A percentile compares a stretch with the other conserved stretches of the same genome.
These are phyloP conservation scores for Leccinum pellstonianum DNA, from an alignment of 768 basidiomycete genomes.

Conservation along the genomic window DNA sequence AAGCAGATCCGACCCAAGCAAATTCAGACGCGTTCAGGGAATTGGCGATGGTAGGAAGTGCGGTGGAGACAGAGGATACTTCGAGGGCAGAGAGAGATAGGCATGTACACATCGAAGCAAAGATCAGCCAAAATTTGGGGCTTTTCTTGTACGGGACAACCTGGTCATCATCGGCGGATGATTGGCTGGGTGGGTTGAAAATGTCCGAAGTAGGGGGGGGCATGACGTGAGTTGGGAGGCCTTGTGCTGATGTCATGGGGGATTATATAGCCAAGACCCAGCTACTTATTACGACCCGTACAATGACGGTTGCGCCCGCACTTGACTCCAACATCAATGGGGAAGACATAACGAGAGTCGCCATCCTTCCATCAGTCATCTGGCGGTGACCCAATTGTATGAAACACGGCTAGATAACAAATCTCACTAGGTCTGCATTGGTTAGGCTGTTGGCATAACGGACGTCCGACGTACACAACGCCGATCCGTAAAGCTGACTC, in stretches of 20 bases:
- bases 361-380: not conserved
- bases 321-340: not conserved
- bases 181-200: not conserved
- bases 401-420: not conserved
- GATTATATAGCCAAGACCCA: not conserved
- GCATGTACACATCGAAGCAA: slow-evolving; percentile 27
- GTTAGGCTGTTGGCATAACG: not conserved
- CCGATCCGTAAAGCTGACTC: no score
- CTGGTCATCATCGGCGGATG: not conserved
- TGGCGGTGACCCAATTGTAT: not conserved
- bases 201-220: not conserved
- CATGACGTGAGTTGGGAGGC: not conserved
- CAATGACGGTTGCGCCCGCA: not conserved
- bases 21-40: slow-evolving; percentile 39
- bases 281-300: not conserved
- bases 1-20: slow-evolving; percentile 47
- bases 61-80: slow-evolving; percentile 35
- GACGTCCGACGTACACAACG: no score
- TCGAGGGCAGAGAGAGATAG: slow-evolving; percentile 36
- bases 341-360: not conserved
- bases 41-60: slow-evolving; percentile 42
- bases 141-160: not conserved
- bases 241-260: not conserved
- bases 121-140: slow-evolving; percentile 35
- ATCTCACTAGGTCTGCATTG: not conserved